Evolutionary conservation across 306 rosid species (phyloP).

Genomic region (Pyrus pyrifolia): DNA sequence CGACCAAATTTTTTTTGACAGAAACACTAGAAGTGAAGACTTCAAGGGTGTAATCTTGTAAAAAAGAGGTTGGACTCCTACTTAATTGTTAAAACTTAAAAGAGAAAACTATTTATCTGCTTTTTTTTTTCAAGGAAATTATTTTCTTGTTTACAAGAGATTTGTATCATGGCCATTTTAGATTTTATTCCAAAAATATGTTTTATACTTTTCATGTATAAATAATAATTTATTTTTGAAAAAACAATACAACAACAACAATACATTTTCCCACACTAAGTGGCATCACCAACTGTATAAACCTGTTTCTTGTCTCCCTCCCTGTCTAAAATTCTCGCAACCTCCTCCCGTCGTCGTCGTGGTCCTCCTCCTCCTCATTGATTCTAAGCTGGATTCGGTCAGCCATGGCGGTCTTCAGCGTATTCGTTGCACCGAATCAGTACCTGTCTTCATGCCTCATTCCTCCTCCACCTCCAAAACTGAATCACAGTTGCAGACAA

Average conservation of each 20-base stretch:
- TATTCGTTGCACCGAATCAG: constrained; percentile 32
- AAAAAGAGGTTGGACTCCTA: not conserved
- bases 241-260: too few species aligned
- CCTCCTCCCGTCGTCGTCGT: not conserved
- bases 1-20: too few species aligned
- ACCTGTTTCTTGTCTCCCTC: constrained; percentile 17
- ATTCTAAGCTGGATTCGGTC: constrained; percentile 8
- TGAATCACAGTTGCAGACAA: constrained; percentile 31
- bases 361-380: not conserved
- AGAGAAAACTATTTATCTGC: not conserved
- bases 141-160: not conserved
- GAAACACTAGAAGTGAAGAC: too few species aligned
- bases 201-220: not conserved
- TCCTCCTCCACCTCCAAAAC: constrained; percentile 21
- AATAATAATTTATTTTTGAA: too few species aligned
- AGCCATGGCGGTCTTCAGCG: constrained; percentile 48
- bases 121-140: not conserved
- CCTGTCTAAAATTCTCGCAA: not conserved
- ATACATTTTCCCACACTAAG: too few species aligned
- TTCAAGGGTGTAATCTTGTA: not conserved
- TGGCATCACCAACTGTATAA: constrained; percentile 10
- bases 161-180: not conserved
- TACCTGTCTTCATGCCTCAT: constrained; percentile 22
- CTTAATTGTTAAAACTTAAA: not conserved
- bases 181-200: not conserved